Evolutionary conservation across 73 alveolate genomes (phyloP).

Genomic region (Paramecium pentaurelia): DNA sequence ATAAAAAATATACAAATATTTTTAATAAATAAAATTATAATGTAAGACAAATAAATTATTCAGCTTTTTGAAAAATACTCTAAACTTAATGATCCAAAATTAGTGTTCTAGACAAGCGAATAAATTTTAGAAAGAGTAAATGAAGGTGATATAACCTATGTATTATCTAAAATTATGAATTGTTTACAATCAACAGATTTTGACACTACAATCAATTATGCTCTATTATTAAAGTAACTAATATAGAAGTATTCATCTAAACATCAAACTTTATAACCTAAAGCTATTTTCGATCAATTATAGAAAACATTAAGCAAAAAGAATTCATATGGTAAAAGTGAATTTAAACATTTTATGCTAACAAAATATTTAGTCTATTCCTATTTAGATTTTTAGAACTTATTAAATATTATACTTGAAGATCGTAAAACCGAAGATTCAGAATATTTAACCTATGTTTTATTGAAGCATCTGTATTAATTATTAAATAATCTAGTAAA

Average conservation of each 20-base stretch:
- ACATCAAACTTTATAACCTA: neutral
- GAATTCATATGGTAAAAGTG: neutral
- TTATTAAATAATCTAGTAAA: neutral
- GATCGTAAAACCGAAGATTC: conserved; percentile 24
- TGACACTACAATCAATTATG: neutral
- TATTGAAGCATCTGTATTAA: neutral
- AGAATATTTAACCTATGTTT: neutral
- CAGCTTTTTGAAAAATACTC: neutral
- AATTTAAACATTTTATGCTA: neutral
- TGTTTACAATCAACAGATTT: neutral
- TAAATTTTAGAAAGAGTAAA: neutral
- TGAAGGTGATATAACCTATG: neutral
- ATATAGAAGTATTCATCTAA: neutral
- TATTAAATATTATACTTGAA: neutral
- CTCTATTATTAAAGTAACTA: neutral
- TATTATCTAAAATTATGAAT: neutral
- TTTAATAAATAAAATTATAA: neutral
- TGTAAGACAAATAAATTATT: conserved; percentile 29
- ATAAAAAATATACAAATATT: neutral
- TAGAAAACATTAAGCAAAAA: neutral
- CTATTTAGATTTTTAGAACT: neutral
- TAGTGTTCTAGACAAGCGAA: neutral
- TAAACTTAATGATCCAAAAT: conserved; percentile 13
- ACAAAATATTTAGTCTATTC: conserved; percentile 1
- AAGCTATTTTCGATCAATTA: neutral